phyloP scores from a whole-genome alignment of 805 yeast species.

The Candida odintsovae region DNA sequence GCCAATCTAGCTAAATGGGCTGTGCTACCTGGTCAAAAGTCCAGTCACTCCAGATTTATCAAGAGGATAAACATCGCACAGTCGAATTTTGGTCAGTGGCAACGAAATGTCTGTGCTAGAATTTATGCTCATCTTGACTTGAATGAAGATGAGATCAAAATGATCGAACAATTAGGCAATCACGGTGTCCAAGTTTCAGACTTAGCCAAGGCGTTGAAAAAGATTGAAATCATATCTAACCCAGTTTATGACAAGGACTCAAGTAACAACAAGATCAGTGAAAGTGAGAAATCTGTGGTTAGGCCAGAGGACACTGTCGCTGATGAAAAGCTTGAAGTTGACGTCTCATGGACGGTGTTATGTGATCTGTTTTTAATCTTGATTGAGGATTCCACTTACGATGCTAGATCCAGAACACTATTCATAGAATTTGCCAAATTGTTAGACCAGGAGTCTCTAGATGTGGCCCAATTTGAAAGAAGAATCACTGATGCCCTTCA shows the following conservation, averaged over 20 bases:
- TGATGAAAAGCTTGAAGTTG: slow-evolving; percentile 48
- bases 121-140: slow-evolving; percentile 80
- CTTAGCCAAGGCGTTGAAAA: slow-evolving; percentile 56
- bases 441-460: slow-evolving; percentile 55
- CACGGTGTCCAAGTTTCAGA: slow-evolving; percentile 80
- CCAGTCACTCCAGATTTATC: slow-evolving; percentile 41
- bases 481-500: slow-evolving; percentile 87
- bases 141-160: slow-evolving; percentile 64
- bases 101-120: slow-evolving; percentile 61
- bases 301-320: slow-evolving; percentile 29
- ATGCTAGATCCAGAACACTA: slow-evolving; percentile 81
- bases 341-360: slow-evolving; percentile 87
- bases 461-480: slow-evolving; percentile 83
- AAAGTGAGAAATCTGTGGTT: slow-evolving; percentile 11
- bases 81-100: slow-evolving; percentile 81
- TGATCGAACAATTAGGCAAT: slow-evolving; percentile 80
- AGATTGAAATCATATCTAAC: slow-evolving; percentile 44
- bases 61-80: slow-evolving; percentile 61
- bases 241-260: slow-evolving; percentile 33
- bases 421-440: slow-evolving; percentile 59
- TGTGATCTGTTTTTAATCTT: slow-evolving; percentile 84
- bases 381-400: slow-evolving; percentile 80
- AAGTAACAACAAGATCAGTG: slow-evolving; percentile 2
- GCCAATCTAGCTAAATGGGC: slow-evolving; percentile 59
- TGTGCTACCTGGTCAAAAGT: slow-evolving; percentile 41